Evolutionary conservation across 1,284 basidiomycete genomes (phyloP), one percentile per base, ranked within the genome.

Genomic region (Boletus smithii): DNA sequence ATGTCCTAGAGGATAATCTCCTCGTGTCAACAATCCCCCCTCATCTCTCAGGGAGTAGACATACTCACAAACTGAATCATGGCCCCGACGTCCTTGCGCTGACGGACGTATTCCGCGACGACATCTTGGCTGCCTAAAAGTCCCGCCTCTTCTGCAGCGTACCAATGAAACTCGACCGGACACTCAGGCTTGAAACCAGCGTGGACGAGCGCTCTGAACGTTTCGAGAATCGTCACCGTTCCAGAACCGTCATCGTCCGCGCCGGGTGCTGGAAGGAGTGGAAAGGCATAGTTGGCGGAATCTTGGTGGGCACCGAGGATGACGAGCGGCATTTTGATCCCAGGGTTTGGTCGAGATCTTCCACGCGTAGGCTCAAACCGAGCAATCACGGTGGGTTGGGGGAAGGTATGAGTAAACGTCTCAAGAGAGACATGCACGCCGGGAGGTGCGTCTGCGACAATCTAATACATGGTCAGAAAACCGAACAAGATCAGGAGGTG

Each of bases 141-240:
- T 16, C 94, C 94, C 29, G 85, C 88, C 73, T 95, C 92, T 73
- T 95, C 91, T 27, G 90, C 91, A 47, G 87, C 88, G 65, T 91
- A 97, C 85, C 88, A 97, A 67, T 95, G 92, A 70, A 95, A 94
- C 67, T 97, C 93, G 46, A 97, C 81, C 6, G 88, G 78, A 38
- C 79, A 77, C 44, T 73, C 70, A 22, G 94, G 92, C n/a, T 71
- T 78, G 75, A 87, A 97, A 58, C 85, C 79, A 40, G 83, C 76
- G 26, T 77, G 73, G 53, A 93, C 76, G 44, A 98, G 76, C 4
- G 81, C 88, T 30, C 88, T 80, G 69, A 95, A 91, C 13, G 90
- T 80, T 70, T 95, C 91, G 42, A 98, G 73, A 53, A 94, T 90
- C 5, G 91, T 93, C 50, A 95, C 91, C 9, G 84, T 88, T 46